A percentile compares a stretch with the other conserved stretches of the same genome.
Evolutionary conservation across 1,139 yeast genomes (phyloP).

Genomic region (Hansenula sp.): DNA sequence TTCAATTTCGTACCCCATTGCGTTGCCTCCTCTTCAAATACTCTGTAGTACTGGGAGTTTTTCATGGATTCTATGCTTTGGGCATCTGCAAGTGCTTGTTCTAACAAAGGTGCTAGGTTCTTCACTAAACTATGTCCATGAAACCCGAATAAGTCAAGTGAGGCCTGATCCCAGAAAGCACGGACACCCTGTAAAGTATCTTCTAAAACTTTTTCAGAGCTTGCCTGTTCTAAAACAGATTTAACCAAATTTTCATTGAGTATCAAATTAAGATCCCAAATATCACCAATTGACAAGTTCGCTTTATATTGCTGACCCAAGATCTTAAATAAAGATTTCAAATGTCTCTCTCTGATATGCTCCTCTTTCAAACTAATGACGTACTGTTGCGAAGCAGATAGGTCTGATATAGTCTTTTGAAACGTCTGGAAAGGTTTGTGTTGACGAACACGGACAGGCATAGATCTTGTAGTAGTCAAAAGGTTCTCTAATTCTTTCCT

Average conservation of each 20-base stretch:
- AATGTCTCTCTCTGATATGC: conserved; percentile 63
- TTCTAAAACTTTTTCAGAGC: conserved; percentile 68
- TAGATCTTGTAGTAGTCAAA: conserved; percentile 40
- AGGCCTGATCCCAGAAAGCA: conserved; percentile 40
- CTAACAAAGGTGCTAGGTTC: conserved; percentile 67
- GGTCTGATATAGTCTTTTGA: conserved; percentile 41
- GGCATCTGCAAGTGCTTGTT: conserved; percentile 57
- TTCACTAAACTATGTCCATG: conserved; percentile 54
- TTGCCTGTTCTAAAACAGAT: conserved; percentile 58
- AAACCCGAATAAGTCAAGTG: conserved; percentile 55
- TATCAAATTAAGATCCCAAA: conserved; percentile 53
- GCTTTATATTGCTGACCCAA: conserved; percentile 20
- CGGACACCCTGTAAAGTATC: conserved; percentile 47
- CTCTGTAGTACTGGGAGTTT: conserved; percentile 57
- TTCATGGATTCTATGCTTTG: conserved; percentile 67
- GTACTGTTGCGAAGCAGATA: conserved; percentile 17
- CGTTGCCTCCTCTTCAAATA: conserved; percentile 58
- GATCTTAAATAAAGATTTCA: conserved; percentile 49
- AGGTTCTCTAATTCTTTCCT: conserved; percentile 51
- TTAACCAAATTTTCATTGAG: conserved; percentile 45
- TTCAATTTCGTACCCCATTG: conserved; percentile 57
- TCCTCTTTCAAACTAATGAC: conserved; percentile 42
- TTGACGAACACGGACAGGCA: conserved; percentile 61
- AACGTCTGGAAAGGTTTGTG: conserved; percentile 67
- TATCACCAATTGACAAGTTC: conserved; percentile 46